phyloP scores from a whole-genome alignment of 176 grass and related monocot genomes.

The Guadua angustifolia region DNA sequence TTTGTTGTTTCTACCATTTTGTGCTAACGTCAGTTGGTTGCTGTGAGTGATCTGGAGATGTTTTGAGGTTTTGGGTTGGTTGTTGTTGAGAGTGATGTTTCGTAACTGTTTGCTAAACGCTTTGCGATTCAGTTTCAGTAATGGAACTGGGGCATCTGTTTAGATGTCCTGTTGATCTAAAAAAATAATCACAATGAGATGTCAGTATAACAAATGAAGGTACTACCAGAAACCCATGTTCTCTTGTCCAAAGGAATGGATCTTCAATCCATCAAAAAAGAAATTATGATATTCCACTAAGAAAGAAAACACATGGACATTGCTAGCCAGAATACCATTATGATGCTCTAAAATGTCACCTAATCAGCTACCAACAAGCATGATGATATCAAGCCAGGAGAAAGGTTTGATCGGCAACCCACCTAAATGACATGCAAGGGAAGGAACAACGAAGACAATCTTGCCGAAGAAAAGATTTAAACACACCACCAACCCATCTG shows the following conservation, averaged over 20 bases:
- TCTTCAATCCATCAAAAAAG: background rate
- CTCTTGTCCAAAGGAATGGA: background rate
- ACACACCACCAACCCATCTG: background rate
- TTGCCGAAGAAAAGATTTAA: background rate
- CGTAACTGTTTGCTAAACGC: too few relatives aligned
- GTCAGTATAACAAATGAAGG: background rate
- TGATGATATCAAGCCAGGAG: background rate
- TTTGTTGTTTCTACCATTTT: too few relatives aligned
- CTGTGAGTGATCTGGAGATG: too few relatives aligned
- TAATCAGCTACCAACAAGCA: constrained; percentile 9
- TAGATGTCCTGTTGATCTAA: too few relatives aligned
- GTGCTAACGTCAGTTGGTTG: too few relatives aligned
- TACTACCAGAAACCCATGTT: background rate
- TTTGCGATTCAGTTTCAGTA: too few relatives aligned
- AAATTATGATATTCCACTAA: constrained; percentile 3
- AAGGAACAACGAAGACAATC: constrained; percentile 34
- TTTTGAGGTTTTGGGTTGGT: too few relatives aligned
- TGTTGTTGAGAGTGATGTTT: too few relatives aligned
- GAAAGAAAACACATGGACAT: background rate
- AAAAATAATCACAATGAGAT: background rate
- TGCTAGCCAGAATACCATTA: background rate
- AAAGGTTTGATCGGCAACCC: constrained; percentile 14
- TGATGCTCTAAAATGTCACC: background rate
- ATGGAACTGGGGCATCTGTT: too few relatives aligned
- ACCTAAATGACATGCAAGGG: constrained; percentile 36